Evolutionary conservation across 2,329 filamentous ascomycete species (phyloP).

Genomic region (Nigrospora oryzae): DNA sequence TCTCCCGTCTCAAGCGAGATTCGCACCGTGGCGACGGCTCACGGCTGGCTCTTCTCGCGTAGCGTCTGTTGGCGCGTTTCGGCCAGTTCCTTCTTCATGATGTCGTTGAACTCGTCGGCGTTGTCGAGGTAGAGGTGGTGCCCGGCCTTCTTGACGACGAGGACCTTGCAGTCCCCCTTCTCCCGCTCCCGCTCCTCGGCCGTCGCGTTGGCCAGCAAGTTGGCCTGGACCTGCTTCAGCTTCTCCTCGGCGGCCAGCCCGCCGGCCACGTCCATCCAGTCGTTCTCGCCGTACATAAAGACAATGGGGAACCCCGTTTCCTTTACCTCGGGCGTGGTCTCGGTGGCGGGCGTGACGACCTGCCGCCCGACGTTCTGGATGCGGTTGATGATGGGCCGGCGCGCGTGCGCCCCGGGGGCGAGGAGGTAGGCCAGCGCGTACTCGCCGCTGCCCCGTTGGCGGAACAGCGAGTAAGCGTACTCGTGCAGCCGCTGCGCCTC

Average conservation of each 20-base stretch:
- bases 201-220: constrained; percentile 51
- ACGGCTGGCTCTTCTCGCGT: constrained; percentile 5
- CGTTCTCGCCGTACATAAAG: constrained; percentile 93
- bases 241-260: constrained; percentile 74
- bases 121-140: constrained; percentile 56
- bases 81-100: constrained; percentile 43
- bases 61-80: constrained; percentile 31
- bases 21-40: no score
- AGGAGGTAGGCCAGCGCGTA: constrained; percentile 90
- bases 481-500: constrained; percentile 83
- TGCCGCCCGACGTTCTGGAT: constrained; percentile 86
- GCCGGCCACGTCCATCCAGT: constrained; percentile 96
- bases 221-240: constrained; percentile 58
- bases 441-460: constrained; percentile 84
- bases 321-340: constrained; percentile 19
- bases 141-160: constrained; percentile 59
- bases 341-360: constrained; percentile 26
- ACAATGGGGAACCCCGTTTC: constrained; percentile 73
- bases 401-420: constrained; percentile 86
- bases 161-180: constrained; percentile 73
- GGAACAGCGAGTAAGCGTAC: constrained; percentile 91
- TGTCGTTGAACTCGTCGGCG: constrained; percentile 46
- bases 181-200: constrained; percentile 63
- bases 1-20: neutral
- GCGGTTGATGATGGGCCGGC: constrained; percentile 76